A percentile compares a stretch with the other conserved stretches of the same genome.
phyloP scores from a whole-genome alignment of 2,329 filamentous ascomycete species.

The Gliomastix tumulicola region DNA sequence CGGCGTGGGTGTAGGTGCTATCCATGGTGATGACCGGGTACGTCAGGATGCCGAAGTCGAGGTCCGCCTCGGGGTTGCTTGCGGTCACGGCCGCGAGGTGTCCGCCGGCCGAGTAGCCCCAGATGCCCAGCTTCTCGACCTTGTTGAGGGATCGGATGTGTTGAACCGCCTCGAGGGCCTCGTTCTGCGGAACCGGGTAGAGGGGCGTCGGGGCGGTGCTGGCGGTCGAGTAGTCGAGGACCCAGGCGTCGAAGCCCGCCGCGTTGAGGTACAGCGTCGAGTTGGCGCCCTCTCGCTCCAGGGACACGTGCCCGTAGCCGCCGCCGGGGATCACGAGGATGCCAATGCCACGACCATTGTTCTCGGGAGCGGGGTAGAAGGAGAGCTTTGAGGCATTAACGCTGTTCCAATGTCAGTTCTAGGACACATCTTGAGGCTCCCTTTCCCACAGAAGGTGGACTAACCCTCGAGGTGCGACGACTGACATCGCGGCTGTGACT shows the following conservation, averaged over 20 bases:
- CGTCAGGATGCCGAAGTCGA: slow-evolving; percentile 13
- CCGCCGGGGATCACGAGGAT: slow-evolving; percentile 12
- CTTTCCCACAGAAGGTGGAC: too few species aligned
- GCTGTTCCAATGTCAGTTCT: not conserved
- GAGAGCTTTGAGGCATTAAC: slow-evolving; percentile 1
- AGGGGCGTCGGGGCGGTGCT: slow-evolving; percentile 8
- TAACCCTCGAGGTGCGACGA: too few species aligned
- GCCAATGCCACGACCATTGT: slow-evolving; percentile 6
- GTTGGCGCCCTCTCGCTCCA: slow-evolving; percentile 7
- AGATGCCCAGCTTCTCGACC: slow-evolving; percentile 11
- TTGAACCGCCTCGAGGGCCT: slow-evolving; percentile 10
- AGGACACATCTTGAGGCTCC: too few species aligned
- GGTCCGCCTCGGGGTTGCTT: slow-evolving; percentile 8
- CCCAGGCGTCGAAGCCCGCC: slow-evolving; percentile 11
- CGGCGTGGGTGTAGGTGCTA: slow-evolving; percentile 6
- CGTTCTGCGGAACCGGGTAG: slow-evolving; percentile 9
- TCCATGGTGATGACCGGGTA: slow-evolving; percentile 14
- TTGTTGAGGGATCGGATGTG: slow-evolving; percentile 9
- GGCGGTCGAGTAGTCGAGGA: slow-evolving; percentile 10
- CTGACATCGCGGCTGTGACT: too few species aligned
- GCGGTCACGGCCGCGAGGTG: slow-evolving; percentile 12
- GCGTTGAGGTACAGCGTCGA: slow-evolving; percentile 8
- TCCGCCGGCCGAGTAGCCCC: slow-evolving; percentile 14
- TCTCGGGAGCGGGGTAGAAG: slow-evolving; percentile 3
- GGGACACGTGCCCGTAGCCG: slow-evolving; percentile 8